Conservation (phyloP, 169 alveolate species). For the Eimeria praecox region DNA sequence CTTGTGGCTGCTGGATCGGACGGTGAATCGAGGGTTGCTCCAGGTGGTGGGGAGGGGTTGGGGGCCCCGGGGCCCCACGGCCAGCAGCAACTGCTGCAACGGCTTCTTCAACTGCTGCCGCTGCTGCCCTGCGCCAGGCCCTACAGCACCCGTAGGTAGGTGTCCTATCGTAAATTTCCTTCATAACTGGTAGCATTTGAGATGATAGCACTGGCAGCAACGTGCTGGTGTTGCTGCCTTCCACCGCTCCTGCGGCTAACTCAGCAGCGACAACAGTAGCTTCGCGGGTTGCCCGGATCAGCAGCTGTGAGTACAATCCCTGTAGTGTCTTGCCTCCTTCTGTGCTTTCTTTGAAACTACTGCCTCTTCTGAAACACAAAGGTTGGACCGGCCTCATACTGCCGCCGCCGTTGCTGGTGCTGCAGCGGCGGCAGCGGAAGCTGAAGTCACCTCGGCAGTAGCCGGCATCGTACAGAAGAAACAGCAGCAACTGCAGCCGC, state of each 20-base stretch:
- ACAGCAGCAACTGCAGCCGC: neutral
- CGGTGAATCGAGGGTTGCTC: conserved; percentile 25
- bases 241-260: neutral
- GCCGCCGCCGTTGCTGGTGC: neutral
- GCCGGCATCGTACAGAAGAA: neutral
- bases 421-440: conserved; percentile 12
- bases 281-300: neutral
- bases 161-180: neutral
- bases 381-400: neutral
- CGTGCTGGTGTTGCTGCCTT: neutral
- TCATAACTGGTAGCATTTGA: too few relatives aligned
- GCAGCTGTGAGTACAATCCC: neutral
- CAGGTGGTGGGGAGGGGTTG: conserved; percentile 17
- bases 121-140: neutral
- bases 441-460: neutral
- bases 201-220: conserved; percentile 4
- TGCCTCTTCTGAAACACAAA: neutral
- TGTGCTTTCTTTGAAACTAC: neutral
- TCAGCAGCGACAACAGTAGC: conserved; percentile 38
- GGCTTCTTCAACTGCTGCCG: neutral
- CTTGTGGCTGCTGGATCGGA: neutral
- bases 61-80: conserved; percentile 54
- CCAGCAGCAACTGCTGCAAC: conserved; percentile 26
- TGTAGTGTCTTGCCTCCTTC: neutral
- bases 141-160: neutral